phyloP scores from a whole-genome alignment of 768 basidiomycete genomes.

The Zangia roseola region DNA sequence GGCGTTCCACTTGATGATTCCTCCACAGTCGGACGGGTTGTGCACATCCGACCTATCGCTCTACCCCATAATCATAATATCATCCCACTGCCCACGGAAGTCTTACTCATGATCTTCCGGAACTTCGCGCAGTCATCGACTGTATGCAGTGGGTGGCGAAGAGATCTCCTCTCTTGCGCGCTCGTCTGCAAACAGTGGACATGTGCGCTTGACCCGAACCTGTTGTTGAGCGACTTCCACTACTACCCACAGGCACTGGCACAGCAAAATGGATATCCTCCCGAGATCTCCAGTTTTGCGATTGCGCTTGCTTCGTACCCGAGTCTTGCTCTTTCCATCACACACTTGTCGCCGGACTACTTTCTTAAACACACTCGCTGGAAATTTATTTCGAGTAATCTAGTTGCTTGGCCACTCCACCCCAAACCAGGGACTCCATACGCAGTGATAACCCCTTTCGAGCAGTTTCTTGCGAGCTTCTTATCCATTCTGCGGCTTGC shows the following conservation, averaged over 20 bases:
- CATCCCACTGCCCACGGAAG: background rate
- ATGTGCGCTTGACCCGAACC: background rate
- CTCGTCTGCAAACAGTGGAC: conserved; percentile 2
- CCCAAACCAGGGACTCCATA: background rate
- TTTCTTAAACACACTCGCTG: background rate
- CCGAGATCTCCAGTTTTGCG: background rate
- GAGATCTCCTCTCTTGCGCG: background rate
- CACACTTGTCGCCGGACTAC: background rate
- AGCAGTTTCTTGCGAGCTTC: background rate
- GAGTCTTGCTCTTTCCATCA: background rate
- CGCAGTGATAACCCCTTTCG: background rate
- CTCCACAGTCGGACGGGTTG: background rate
- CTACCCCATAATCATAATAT: background rate
- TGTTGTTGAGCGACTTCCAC: conserved; percentile 1
- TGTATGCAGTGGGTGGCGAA: background rate
- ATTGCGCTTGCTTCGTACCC: background rate
- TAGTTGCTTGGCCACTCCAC: background rate
- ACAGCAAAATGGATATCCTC: background rate
- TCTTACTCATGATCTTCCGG: background rate
- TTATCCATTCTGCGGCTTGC: background rate
- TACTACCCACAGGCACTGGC: background rate
- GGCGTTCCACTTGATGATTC: background rate
- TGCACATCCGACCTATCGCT: background rate
- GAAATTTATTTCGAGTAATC: background rate
- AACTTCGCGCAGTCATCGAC: background rate